These are phyloP conservation scores for Plasmodium gonderi DNA, from an alignment of 169 alveolate genomes.

Conservation along the genomic window DNA sequence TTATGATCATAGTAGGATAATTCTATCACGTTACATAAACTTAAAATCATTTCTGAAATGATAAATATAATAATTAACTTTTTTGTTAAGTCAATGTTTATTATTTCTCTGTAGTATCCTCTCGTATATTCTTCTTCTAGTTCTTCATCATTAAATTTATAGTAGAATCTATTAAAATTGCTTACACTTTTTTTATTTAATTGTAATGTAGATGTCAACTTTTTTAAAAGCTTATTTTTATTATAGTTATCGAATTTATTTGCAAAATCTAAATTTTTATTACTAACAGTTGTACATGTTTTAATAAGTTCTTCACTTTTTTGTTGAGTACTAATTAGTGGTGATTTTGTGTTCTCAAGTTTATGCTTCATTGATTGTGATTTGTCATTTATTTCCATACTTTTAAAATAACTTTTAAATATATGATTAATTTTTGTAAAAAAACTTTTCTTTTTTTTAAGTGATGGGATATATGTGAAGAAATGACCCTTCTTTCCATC, in stretches of 20 bases:
- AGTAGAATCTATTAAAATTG: constrained; percentile 36
- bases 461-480: constrained; percentile 13
- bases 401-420: constrained; percentile 15
- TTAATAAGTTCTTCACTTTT: not conserved
- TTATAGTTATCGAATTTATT: constrained; percentile 56
- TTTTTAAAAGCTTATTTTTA: constrained; percentile 40
- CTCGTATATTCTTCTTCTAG: constrained; percentile 89
- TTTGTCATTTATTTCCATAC: not conserved
- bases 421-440: constrained; percentile 24
- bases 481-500: constrained; percentile 21
- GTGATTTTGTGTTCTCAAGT: not conserved
- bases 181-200: constrained; percentile 20
- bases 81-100: constrained; percentile 89
- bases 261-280: constrained; percentile 29
- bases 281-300: constrained; percentile 1
- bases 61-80: constrained; percentile 88
- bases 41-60: constrained; percentile 83
- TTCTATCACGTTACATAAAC: constrained; percentile 84
- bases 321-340: not conserved
- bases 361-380: not conserved
- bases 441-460: constrained; percentile 17
- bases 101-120: constrained; percentile 86
- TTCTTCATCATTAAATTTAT: constrained; percentile 87
- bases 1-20: constrained; percentile 66
- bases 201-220: constrained; percentile 46